Evolutionary conservation across 2,329 filamentous ascomycete genomes (phyloP), one percentile per base, ranked within the genome.

Genomic region (Arthroderma sp.): DNA sequence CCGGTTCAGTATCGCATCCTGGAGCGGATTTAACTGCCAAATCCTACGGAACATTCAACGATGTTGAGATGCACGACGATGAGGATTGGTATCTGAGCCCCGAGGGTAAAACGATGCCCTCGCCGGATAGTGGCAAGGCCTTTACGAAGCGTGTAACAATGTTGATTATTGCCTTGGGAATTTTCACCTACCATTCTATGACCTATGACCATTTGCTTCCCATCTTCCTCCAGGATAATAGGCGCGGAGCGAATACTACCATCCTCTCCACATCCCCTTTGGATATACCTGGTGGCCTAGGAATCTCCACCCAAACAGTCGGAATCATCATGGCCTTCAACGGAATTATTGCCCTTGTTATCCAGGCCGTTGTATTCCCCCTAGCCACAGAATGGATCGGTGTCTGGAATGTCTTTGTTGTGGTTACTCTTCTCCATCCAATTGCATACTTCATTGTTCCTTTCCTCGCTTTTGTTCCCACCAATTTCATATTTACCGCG

Each of bases 141-240:
- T 77, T 81, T 53, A 80, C 73, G 1, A 71, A 67, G 62, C 75
- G 75, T 36, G 80, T 94, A 48, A 69, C 84, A 52, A 80, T 83
- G 62, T 75, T 94, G 43, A 78, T 91, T 34, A 57, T 86, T n/a
- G 82, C 88, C 1, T 68, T 95, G 40, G 85, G 83, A 38, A 85
- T 95, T 51, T 94, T 94, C 66, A 91, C 86, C 4, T 94, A 94
- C 60, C 88, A 95, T 65, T 86, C 83, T 33, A 95, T 95, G 87
- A 87, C 83, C 0, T 95, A 86, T 64, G 89, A 95, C 58, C 85
- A 94, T 59, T 74, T 95, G 1, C 72, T 94, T 44, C 88, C 88
- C 5, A 94, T 95, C 48, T 95, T 94, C 65, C 78, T 94, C 42
- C 87, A 95, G 61, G 87, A 94, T 55, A 58, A 68, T 38, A 62